phyloP scores from a whole-genome alignment of 2,329 filamentous ascomycete genomes.

The Proliferodiscus dingleyae region DNA sequence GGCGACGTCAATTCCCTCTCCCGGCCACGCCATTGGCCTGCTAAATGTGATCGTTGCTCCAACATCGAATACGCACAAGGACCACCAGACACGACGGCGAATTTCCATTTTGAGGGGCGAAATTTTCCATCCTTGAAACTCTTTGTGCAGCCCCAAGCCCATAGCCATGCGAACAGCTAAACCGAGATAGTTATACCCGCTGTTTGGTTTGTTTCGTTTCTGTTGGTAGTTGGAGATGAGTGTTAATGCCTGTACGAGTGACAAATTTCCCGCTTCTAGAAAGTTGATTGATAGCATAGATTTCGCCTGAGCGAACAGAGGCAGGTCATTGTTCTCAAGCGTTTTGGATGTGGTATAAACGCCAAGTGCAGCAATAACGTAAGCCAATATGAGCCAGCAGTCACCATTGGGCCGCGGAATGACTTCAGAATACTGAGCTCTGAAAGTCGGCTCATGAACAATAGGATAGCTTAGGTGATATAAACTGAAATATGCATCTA shows the following conservation, averaged over 20 bases:
- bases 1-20: constrained; percentile 12
- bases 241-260: constrained; percentile 40
- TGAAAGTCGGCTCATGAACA: constrained; percentile 40
- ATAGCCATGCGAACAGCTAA: constrained; percentile 86
- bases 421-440: constrained; percentile 27
- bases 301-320: constrained; percentile 13
- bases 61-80: constrained; percentile 15
- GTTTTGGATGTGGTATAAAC: constrained; percentile 8
- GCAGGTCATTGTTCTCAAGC: constrained; percentile 9
- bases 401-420: constrained; percentile 11
- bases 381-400: constrained; percentile 13
- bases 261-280: constrained; percentile 42
- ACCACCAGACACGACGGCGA: constrained; percentile 16
- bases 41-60: constrained; percentile 19
- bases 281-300: constrained; percentile 37
- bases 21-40: constrained; percentile 14
- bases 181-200: constrained; percentile 69
- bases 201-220: constrained; percentile 46
- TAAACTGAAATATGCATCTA: constrained; percentile 38
- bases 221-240: constrained; percentile 32
- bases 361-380: constrained; percentile 16
- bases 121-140: constrained; percentile 16
- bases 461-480: constrained; percentile 43
- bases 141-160: constrained; percentile 41
- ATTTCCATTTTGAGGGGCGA: constrained; percentile 17